Evolutionary conservation across 495 filamentous ascomycete species (phyloP).

Genomic region (Neurospora sp.): DNA sequence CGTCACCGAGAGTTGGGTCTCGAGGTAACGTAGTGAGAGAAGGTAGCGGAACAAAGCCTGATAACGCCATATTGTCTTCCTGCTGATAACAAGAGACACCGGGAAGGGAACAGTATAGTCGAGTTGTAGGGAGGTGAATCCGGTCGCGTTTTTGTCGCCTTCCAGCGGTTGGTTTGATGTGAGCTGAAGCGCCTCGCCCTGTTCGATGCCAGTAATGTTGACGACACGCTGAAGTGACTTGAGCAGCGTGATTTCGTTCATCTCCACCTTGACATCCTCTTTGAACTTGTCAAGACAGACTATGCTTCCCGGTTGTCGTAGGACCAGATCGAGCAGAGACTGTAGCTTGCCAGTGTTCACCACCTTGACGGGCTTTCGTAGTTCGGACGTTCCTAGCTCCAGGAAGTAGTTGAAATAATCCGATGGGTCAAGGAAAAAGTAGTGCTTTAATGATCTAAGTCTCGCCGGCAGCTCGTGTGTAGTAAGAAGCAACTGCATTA

Average conservation of each 20-base stretch:
- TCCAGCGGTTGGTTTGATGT: conserved; percentile 44
- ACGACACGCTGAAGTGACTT: conserved; percentile 94
- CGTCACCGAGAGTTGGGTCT: conserved; percentile 68
- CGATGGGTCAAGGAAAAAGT: conserved; percentile 96
- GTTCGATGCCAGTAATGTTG: conserved; percentile 86
- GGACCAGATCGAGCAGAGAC: conserved; percentile 83
- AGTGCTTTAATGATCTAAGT: conserved; percentile 86
- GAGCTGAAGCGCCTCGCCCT: conserved; percentile 57
- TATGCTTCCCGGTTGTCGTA: conserved; percentile 89
- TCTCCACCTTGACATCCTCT: conserved; percentile 91
- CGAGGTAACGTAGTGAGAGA: conserved; percentile 76
- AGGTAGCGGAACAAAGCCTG: conserved; percentile 93
- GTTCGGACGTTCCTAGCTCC: conserved; percentile 76
- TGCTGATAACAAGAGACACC: conserved; percentile 89
- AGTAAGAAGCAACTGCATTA: conserved; percentile 85
- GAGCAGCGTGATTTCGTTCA: conserved; percentile 88
- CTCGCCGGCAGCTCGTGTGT: conserved; percentile 83
- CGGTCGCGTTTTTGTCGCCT: conserved; percentile 75
- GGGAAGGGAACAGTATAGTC: conserved; percentile 95
- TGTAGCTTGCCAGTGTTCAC: conserved; percentile 92
- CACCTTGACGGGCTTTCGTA: conserved; percentile 73
- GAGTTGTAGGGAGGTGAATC: conserved; percentile 84
- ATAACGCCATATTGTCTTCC: conserved; percentile 91
- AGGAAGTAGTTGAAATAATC: conserved; percentile 98
- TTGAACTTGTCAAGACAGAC: conserved; percentile 94